phyloP scores from a whole-genome alignment of 2,329 filamentous ascomycete genomes.

The Botrytis deweyae region DNA sequence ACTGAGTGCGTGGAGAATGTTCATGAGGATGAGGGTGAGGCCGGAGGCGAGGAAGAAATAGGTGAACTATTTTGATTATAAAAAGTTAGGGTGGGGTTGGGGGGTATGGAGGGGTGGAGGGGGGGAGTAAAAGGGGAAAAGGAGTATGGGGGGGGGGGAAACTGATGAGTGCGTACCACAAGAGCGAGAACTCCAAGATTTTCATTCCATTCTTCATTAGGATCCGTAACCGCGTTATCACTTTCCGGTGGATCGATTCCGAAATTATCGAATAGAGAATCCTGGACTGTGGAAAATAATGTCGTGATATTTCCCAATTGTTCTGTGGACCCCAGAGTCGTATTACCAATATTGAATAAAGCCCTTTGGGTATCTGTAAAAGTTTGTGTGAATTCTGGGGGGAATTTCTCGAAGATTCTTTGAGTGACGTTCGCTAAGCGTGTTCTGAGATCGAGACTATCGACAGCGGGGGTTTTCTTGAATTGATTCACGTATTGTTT shows the following conservation, averaged over 20 bases:
- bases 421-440: conserved; percentile 20
- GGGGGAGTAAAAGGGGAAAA: background rate
- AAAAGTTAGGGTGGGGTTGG: background rate
- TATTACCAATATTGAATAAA: background rate
- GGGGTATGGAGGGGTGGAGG: too few relatives aligned
- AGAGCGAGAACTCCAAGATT: conserved; percentile 27
- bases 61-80: conserved; percentile 22
- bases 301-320: conserved; percentile 5
- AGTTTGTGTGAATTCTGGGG: conserved; percentile 22
- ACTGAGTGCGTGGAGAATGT: conserved; percentile 27
- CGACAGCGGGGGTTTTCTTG: background rate
- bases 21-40: conserved; percentile 31
- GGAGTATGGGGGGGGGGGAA: too few relatives aligned
- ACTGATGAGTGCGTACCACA: conserved; percentile 22
- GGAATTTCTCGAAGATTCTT: conserved; percentile 23
- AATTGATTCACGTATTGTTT: conserved; percentile 11
- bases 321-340: conserved; percentile 3
- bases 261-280: conserved; percentile 31
- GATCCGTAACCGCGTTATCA: conserved; percentile 17
- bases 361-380: background rate
- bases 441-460: conserved; percentile 6
- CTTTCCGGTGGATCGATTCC: conserved; percentile 15
- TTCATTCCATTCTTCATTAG: conserved; percentile 26
- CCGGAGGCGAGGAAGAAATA: conserved; percentile 34
- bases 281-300: conserved; percentile 24